phyloP scores from a whole-genome alignment of 768 basidiomycete genomes.

The Artomyces pyxidatus region DNA sequence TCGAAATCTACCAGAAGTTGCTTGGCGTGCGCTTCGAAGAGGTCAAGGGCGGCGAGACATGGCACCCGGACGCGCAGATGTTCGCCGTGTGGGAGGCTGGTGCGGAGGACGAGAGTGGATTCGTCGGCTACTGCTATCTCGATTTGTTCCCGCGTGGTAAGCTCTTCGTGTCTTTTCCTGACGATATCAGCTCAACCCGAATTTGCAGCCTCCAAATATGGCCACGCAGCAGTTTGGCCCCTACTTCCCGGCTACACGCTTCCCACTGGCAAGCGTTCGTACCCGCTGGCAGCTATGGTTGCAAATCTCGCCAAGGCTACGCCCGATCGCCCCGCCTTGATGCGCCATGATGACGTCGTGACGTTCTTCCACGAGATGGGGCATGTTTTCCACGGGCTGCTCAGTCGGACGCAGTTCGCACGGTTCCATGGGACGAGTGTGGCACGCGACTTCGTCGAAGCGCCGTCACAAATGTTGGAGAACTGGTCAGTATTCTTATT shows the following conservation, averaged over 20 bases:
- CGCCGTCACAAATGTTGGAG: constrained; percentile 89
- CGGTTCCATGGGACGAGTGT: constrained; percentile 82
- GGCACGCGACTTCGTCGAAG: constrained; percentile 80
- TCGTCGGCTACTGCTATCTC: constrained; percentile 81
- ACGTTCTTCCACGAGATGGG: constrained; percentile 92
- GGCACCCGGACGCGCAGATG: constrained; percentile 87
- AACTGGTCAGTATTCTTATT: constrained; percentile 50
- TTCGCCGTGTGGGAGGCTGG: constrained; percentile 81
- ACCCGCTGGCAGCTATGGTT: constrained; percentile 80
- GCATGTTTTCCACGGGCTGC: constrained; percentile 41
- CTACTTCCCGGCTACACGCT: constrained; percentile 59
- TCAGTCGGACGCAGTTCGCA: constrained; percentile 61
- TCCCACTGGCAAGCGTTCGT: constrained; percentile 49
- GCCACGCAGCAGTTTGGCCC: constrained; percentile 83
- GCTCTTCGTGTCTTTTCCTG: constrained; percentile 8
- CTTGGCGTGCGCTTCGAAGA: constrained; percentile 64
- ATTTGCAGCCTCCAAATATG: constrained; percentile 60
- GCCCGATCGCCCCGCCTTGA: constrained; percentile 69
- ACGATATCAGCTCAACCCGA: not conserved
- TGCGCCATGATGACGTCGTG: constrained; percentile 83
- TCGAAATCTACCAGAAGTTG: constrained; percentile 77
- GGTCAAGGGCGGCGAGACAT: constrained; percentile 47
- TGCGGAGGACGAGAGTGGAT: constrained; percentile 60
- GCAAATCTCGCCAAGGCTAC: constrained; percentile 87
- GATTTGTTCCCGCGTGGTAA: constrained; percentile 80